These are phyloP conservation scores for Trichoderma gamsii DNA, from an alignment of 495 filamentous ascomycete genomes.

Conservation along the genomic window DNA sequence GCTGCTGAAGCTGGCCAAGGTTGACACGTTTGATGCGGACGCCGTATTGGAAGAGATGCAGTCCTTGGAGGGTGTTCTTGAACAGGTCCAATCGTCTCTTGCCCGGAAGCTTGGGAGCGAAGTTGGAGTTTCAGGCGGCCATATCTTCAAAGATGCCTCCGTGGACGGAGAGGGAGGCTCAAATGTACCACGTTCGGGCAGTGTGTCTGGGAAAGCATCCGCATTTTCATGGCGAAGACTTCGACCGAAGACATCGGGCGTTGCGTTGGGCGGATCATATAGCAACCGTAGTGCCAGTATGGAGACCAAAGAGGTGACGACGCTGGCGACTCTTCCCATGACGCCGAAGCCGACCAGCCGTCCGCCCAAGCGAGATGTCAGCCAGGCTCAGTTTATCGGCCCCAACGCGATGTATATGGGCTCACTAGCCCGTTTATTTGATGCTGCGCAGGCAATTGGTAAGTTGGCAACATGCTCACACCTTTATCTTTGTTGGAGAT, in stretches of 20 bases:
- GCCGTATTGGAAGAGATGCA: slow-evolving; percentile 95
- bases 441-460: slow-evolving; percentile 92
- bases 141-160: slow-evolving; percentile 61
- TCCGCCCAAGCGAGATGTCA: slow-evolving; percentile 61
- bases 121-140: slow-evolving; percentile 70
- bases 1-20: slow-evolving; percentile 70
- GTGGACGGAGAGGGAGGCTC: slow-evolving; percentile 27
- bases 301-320: slow-evolving; percentile 52
- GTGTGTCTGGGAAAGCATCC: slow-evolving; percentile 59
- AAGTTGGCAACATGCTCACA: slow-evolving; percentile 31
- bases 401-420: slow-evolving; percentile 88
- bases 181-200: slow-evolving; percentile 46
- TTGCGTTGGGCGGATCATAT: slow-evolving; percentile 38
- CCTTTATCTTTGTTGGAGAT: slow-evolving; percentile 16
- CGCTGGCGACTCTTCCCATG: slow-evolving; percentile 77
- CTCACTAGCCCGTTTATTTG: slow-evolving; percentile 83
- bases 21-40: slow-evolving; percentile 84
- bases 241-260: slow-evolving; percentile 77
- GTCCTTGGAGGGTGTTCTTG: slow-evolving; percentile 76
- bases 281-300: slow-evolving; percentile 43
- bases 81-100: slow-evolving; percentile 71
- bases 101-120: slow-evolving; percentile 83
- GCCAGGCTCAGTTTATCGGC: slow-evolving; percentile 64
- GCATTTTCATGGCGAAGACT: slow-evolving; percentile 77
- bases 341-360: slow-evolving; percentile 56